Percentiles rank a stretch among this genome's conserved stretches.
These are phyloP conservation scores for Elsinoe arachidis DNA, from an alignment of 2,329 filamentous ascomycete genomes.

Conservation along the genomic window DNA sequence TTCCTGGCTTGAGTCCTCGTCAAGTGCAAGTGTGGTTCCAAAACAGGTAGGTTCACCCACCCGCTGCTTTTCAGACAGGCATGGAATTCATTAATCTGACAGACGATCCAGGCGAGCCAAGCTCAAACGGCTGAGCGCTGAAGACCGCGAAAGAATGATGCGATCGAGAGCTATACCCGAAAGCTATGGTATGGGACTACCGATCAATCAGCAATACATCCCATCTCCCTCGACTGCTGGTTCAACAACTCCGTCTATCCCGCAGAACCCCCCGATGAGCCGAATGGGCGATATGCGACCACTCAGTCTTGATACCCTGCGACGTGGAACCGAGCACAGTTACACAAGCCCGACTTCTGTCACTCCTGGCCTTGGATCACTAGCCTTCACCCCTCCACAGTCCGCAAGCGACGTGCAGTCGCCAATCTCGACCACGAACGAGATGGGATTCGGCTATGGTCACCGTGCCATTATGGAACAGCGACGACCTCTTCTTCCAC, in stretches of 20 bases:
- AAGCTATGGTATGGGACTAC: conserved; percentile 50
- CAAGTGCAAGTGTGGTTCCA: conserved; percentile 99
- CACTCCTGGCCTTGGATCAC: conserved; percentile 57
- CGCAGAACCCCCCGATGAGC: not conserved
- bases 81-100: conserved; percentile 10
- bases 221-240: not conserved
- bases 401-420: conserved; percentile 41
- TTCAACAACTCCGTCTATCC: not conserved
- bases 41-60: conserved; percentile 60
- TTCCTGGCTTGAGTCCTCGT: conserved; percentile 80
- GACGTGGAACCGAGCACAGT: conserved; percentile 58
- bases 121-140: conserved; percentile 51
- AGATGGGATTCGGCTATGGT: conserved; percentile 32
- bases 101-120: conserved; percentile 45
- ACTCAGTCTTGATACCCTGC: conserved; percentile 58
- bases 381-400: conserved; percentile 53
- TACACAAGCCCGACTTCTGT: conserved; percentile 52
- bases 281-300: conserved; percentile 53
- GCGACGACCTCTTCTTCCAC: conserved; percentile 15
- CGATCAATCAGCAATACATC: conserved; percentile 1
- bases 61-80: not conserved
- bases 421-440: conserved; percentile 34
- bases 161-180: conserved; percentile 51
- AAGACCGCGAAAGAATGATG: conserved; percentile 54
- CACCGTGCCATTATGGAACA: conserved; percentile 16